These are phyloP conservation scores for Trypanosoma congolense DNA, from an alignment of 208 protist genomes.

Conservation along the genomic window DNA sequence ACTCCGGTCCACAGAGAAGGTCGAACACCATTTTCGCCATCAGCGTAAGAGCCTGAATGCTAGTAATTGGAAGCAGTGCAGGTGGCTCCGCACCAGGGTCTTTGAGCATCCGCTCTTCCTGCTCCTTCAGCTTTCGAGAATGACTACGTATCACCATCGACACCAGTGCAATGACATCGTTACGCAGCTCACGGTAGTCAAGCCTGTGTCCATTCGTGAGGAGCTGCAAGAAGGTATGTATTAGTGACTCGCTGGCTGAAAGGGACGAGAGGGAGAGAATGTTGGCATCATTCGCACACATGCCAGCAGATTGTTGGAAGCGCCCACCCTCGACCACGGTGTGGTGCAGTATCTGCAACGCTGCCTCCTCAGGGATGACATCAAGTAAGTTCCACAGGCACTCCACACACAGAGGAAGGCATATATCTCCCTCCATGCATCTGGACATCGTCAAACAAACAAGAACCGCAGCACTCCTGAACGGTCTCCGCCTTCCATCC, in stretches of 20 bases:
- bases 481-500: no score
- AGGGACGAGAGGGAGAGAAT: slow-evolving; percentile 14
- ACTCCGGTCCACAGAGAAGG: slow-evolving; percentile 58
- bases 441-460: slow-evolving; percentile 29
- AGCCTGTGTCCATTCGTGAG: slow-evolving; percentile 49
- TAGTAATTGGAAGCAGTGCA: slow-evolving; percentile 19
- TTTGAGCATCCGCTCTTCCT: slow-evolving; percentile 3
- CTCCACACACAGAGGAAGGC: slow-evolving; percentile 45
- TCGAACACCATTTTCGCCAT: slow-evolving; percentile 61
- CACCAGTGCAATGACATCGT: slow-evolving; percentile 53
- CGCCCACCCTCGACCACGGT: neutral
- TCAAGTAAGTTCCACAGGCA: slow-evolving; percentile 45
- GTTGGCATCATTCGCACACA: neutral
- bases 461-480: slow-evolving; percentile 24
- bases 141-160: slow-evolving; percentile 36
- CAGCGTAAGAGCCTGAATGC: slow-evolving; percentile 57
- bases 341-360: slow-evolving; percentile 33
- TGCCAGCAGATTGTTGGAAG: neutral
- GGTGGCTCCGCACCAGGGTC: neutral
- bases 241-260: slow-evolving; percentile 45
- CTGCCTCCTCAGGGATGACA: slow-evolving; percentile 28
- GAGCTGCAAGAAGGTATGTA: slow-evolving; percentile 46
- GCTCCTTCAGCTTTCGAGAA: slow-evolving; percentile 15
- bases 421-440: slow-evolving; percentile 29
- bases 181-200: slow-evolving; percentile 55